Conservation (phyloP, 345 rosid genomes). For the Moringa oleifera region DNA sequence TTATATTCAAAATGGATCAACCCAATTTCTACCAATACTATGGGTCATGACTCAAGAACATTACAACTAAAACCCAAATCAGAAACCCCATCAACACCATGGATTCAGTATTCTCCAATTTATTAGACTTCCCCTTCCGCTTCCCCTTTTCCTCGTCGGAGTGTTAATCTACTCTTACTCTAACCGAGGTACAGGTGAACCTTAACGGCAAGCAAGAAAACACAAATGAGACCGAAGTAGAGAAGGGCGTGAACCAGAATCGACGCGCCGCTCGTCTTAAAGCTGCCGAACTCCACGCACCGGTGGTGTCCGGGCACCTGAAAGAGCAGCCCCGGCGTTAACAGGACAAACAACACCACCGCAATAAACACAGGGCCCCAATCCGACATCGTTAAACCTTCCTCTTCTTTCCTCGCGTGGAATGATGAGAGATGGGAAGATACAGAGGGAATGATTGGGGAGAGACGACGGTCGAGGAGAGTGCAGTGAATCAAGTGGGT, state of each 20-base stretch:
- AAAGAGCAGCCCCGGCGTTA: constrained; percentile 53
- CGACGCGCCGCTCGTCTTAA: constrained; percentile 49
- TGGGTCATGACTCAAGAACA: too few species aligned
- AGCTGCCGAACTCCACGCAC: constrained; percentile 47
- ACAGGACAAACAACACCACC: constrained; percentile 41
- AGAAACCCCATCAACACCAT: too few species aligned
- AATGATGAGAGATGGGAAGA: background rate
- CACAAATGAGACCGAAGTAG: constrained; percentile 47
- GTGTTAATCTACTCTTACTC: too few species aligned
- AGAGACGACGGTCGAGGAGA: too few species aligned
- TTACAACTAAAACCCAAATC: too few species aligned
- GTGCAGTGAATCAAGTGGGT: too few species aligned
- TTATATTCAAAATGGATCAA: too few species aligned
- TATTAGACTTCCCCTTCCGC: too few species aligned
- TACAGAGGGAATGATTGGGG: background rate
- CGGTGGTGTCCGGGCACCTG: constrained; percentile 47
- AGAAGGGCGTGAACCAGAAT: constrained; percentile 47
- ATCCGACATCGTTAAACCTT: constrained; percentile 37
- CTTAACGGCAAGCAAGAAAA: constrained; percentile 46
- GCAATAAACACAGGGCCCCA: constrained; percentile 62
- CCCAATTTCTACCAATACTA: too few species aligned
- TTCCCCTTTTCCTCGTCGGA: too few species aligned
- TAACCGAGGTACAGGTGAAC: constrained; percentile 48
- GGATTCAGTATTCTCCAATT: too few species aligned
- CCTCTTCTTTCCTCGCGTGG: background rate